Evolutionary conservation across 2,329 filamentous ascomycete genomes (phyloP).

Genomic region (Curvularia hawaiiensis): DNA sequence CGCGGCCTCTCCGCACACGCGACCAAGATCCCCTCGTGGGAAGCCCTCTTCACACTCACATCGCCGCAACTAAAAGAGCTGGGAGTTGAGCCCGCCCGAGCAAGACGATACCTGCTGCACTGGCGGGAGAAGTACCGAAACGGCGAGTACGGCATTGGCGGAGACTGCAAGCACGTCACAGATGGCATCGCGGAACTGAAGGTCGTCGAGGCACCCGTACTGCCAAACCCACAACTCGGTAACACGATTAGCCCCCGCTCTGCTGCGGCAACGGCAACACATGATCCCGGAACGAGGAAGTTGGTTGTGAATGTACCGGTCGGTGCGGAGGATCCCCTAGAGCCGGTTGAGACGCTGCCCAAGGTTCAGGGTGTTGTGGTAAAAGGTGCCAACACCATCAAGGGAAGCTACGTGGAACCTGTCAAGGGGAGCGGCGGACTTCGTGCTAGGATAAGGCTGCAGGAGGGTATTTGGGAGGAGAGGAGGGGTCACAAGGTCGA

Average conservation of each 20-base stretch:
- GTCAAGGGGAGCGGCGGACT: conserved; percentile 65
- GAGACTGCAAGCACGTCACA: conserved; percentile 75
- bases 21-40: conserved; percentile 88
- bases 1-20: conserved; percentile 82
- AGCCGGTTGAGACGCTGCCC: conserved; percentile 56
- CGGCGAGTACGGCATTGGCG: conserved; percentile 79
- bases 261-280: conserved; percentile 55
- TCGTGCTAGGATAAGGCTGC: conserved; percentile 70
- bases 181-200: conserved; percentile 63
- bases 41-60: conserved; percentile 81
- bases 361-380: conserved; percentile 71
- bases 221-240: conserved; percentile 34
- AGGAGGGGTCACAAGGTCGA: conserved; percentile 89
- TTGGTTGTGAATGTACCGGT: conserved; percentile 65
- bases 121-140: conserved; percentile 87
- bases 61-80: conserved; percentile 77
- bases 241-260: conserved; percentile 35
- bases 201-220: conserved; percentile 60
- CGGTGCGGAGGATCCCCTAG: conserved; percentile 35
- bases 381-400: conserved; percentile 69
- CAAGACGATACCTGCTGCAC: conserved; percentile 80
- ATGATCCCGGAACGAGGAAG: conserved; percentile 60
- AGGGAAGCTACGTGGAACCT: conserved; percentile 74
- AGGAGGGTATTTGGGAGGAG: conserved; percentile 93
- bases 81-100: conserved; percentile 84